Base-by-base conservation (phyloP, 2,329 filamentous ascomycete genomes). In the Aspergillus piperis region DNA sequence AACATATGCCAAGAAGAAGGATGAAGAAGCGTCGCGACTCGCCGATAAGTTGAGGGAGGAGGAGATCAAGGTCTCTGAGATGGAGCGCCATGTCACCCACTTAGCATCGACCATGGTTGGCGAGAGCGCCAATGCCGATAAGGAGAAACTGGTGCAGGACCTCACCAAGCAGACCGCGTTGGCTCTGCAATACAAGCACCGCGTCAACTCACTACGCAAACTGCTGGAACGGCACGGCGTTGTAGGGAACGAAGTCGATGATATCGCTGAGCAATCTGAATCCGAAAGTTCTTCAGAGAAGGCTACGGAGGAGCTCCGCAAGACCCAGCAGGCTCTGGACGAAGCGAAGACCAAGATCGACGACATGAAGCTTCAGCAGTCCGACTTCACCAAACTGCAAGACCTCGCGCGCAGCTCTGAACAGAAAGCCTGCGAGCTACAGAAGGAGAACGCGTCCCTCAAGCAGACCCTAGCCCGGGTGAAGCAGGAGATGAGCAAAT, bases 1-100 rank as follows among this genome's bases (percentile, higher is more conserved):
- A 70, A 82, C 81, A 42, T 87, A 83, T 68, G 86, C 86, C 15
- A 81, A 78, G 62, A 84, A 85, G 68, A 87, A 86, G 68, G 86
- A 87, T 63, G 70, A 75, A 3, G 83, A 87, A 67, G 82, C 82
- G 17, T 77, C 77, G 15, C 81, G 84, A 54, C 70, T 87, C 42
- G 73, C 77, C 21, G 81, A 81, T 36, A 80, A 83, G 64, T 75
- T 88, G 11, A 78, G 78, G 59, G 77, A 81, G 54, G 84, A 87
- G 63, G 75, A 79, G 54, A 69, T 71, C 21, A 79, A 76, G 62
- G 77, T 80, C 23, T 68, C 73, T 6, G 75, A 76, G 42, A 80
- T 80, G 77, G 78, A 81, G 63, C 70, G 69, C 7, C 77, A 75
- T 57, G 76, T 80, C 15, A 72, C 77, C 19, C 74, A 74, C 8